Evolutionary conservation across 345 rosid species (phyloP).

Genomic region (Aquilaria sinensis): DNA sequence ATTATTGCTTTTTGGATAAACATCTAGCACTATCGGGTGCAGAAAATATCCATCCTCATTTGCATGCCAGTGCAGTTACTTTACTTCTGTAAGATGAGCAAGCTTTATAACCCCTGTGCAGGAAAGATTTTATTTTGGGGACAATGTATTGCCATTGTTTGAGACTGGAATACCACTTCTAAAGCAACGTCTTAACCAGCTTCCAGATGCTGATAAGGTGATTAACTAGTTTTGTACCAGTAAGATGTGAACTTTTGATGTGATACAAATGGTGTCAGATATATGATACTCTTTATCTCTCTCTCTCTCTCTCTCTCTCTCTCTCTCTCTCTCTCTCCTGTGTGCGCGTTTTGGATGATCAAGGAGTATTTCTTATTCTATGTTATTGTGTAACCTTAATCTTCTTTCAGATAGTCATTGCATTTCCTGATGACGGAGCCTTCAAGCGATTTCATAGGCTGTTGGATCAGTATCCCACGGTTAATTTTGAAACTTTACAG

Average conservation of each 20-base stretch:
- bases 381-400: background rate
- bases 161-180: conserved; percentile 95
- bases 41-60: no score
- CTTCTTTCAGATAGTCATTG: conserved; percentile 60
- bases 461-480: conserved; percentile 78
- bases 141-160: conserved; percentile 91
- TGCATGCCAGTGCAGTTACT: no score
- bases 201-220: conserved; percentile 70
- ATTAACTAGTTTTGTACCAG: conserved; percentile 9
- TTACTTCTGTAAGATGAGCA: background rate
- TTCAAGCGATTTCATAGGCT: conserved; percentile 98
- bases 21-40: no score
- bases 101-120: conserved; percentile 17
- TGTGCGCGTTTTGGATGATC: background rate
- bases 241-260: no score
- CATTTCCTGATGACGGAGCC: conserved; percentile 99
- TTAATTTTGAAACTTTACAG: conserved; percentile 25
- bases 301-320: background rate
- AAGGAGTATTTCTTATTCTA: background rate
- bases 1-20: no score
- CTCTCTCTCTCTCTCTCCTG: background rate
- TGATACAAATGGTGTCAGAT: no score
- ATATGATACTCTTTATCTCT: no score
- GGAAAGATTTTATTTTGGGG: conserved; percentile 98
- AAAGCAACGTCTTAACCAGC: conserved; percentile 76